Evolutionary conservation across 2,329 filamentous ascomycete genomes (phyloP), one percentile per base, ranked within the genome.

Genomic region (Fusarium sambucinum): DNA sequence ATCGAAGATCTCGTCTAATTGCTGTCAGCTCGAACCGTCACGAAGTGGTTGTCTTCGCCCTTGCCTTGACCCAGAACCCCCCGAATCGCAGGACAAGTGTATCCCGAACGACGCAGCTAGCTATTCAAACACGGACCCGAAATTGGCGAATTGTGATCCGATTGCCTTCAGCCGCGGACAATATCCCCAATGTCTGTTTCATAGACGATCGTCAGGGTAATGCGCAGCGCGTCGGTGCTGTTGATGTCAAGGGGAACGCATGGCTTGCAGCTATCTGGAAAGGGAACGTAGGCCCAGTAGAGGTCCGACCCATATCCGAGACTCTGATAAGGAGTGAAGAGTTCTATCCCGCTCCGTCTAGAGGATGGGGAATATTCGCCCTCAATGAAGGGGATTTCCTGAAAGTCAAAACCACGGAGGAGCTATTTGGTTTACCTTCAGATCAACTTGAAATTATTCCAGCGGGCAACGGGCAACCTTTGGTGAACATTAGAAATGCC

Each of bases 21-120:
- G 96, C 95, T 1, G 90, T 96, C 38, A 92, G 92, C 71, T 89
- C 92, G 1, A 99, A 99, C 76, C 86, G 85, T 6, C 75, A 76
- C 52, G 84, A 86, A 65, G 78, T 86, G 9, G 84, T 81, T 1
- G 82, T 89, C 1, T 88, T 88, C 70, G 84, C 83, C 1, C 81
- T 83, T 66, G 83, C 82, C 7, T 73, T 83, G 45, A 63, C 73
- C 45, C 59, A 57, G 11, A 51, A 58, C 2, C 45, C 44, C 19
- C 41, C 35, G 27, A 51, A 29, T 67, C 33, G 42, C 44, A 55
- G 41, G 35, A 23, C 32, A 44, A 29, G 33, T n/a, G 21, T 50
- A 25, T 52, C 52, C 32, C 23, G 40, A 38, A 51, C 33, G 30
- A 48, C 54, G 27, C 51, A 58, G 21, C 41, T 30, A 8, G 40